Evolutionary conservation across 768 basidiomycete species (phyloP).

Genomic region (Saitozyma sp.): DNA sequence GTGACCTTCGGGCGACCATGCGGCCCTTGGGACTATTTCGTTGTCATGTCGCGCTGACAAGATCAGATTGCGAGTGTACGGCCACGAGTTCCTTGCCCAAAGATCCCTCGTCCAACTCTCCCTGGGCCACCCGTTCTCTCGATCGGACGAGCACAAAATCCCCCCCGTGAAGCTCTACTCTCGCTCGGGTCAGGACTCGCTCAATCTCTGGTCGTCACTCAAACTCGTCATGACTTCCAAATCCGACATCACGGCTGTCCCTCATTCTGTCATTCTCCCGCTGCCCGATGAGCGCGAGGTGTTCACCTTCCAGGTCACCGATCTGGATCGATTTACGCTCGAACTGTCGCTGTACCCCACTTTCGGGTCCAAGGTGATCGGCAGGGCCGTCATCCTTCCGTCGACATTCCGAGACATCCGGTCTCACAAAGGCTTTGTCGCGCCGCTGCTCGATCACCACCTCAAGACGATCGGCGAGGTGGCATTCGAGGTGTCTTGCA

Average conservation of each 20-base stretch:
- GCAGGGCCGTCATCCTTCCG: constrained; percentile 82
- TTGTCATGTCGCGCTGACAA: constrained; percentile 6
- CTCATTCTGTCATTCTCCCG: constrained; percentile 85
- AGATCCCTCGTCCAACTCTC: constrained; percentile 81
- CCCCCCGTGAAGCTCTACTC: constrained; percentile 59
- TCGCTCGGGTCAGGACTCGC: constrained; percentile 49
- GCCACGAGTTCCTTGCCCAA: constrained; percentile 80
- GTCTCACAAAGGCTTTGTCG: constrained; percentile 52
- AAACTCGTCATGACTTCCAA: constrained; percentile 94
- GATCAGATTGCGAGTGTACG: constrained; percentile 75
- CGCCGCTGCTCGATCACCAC: constrained; percentile 85
- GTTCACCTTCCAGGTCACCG: constrained; percentile 82
- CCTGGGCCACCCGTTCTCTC: constrained; percentile 66
- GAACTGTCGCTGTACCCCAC: constrained; percentile 96
- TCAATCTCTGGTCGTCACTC: constrained; percentile 64
- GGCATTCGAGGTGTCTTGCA: constrained; percentile 79
- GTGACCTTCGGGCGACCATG: constrained; percentile 14
- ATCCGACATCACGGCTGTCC: constrained; percentile 77
- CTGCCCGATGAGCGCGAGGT: constrained; percentile 67
- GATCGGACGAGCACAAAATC: constrained; percentile 47
- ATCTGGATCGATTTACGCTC: constrained; percentile 69
- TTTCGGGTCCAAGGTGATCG: constrained; percentile 95
- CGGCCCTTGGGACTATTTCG: neutral
- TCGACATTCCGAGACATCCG: constrained; percentile 64
- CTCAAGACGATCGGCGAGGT: constrained; percentile 94